These are phyloP conservation scores for Tilletia indica DNA, from an alignment of 1,284 basidiomycete species.

Conservation along the genomic window DNA sequence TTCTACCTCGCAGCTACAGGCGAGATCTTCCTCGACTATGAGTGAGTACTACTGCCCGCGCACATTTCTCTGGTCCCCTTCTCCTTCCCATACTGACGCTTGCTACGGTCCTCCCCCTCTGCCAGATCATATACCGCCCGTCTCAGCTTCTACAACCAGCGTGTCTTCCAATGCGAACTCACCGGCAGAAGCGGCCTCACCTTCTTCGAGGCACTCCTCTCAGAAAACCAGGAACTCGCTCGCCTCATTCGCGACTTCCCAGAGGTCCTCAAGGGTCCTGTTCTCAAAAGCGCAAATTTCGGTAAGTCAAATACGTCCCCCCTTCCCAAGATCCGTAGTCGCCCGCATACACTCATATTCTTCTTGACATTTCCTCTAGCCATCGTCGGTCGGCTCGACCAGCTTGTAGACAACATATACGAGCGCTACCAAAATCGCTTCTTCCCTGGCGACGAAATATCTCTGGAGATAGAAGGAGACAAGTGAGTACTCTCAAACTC, in stretches of 20 bases:
- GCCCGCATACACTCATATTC: not conserved
- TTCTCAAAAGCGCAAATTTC: conserved; percentile 90
- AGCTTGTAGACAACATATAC: conserved; percentile 86
- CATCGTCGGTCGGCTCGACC: conserved; percentile 90
- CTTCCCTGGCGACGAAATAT: conserved; percentile 71
- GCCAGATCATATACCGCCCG: conserved; percentile 80
- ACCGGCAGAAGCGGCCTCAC: conserved; percentile 88
- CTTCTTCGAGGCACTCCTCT: conserved; percentile 89
- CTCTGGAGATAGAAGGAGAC: conserved; percentile 53
- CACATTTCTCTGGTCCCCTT: not conserved
- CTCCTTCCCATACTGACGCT: not conserved
- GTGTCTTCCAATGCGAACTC: conserved; percentile 91
- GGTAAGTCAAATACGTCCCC: conserved; percentile 64
- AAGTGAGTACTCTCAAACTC: conserved; percentile 32
- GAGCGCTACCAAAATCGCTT: conserved; percentile 94
- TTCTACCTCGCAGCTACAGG: conserved; percentile 51
- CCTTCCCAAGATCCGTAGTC: not conserved
- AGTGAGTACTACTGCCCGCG: conserved; percentile 28
- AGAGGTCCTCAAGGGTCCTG: conserved; percentile 82
- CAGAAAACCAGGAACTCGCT: conserved; percentile 81
- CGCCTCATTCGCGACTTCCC: conserved; percentile 88
- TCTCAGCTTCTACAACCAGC: conserved; percentile 87
- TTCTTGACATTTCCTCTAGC: conserved; percentile 61
- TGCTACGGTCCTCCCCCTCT: conserved; percentile 19
- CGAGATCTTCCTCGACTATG: conserved; percentile 53